Evolutionary conservation across 495 filamentous ascomycete genomes (phyloP).

Genomic region (Penicillium alfredii): DNA sequence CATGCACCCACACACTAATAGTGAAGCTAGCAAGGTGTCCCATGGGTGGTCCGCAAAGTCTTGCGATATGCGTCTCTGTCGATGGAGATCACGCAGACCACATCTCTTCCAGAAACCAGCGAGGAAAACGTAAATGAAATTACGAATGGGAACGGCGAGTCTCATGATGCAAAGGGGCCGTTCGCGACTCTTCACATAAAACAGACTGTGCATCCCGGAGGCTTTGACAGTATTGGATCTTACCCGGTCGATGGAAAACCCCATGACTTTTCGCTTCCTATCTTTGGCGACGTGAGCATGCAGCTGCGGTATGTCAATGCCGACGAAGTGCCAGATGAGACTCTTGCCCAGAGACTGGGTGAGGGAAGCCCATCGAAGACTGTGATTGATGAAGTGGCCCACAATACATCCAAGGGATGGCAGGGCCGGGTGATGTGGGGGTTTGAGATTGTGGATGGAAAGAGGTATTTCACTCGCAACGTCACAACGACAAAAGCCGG

Average conservation of each 20-base stretch:
- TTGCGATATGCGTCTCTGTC: slow-evolving; percentile 12
- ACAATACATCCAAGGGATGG: slow-evolving; percentile 13
- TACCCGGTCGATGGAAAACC: slow-evolving; percentile 10
- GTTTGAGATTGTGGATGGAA: slow-evolving; percentile 15
- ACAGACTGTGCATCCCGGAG: slow-evolving; percentile 14
- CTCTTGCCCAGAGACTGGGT: slow-evolving; percentile 2
- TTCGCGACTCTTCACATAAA: slow-evolving; percentile 12
- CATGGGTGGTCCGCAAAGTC: slow-evolving; percentile 13
- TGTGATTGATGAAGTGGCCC: slow-evolving; percentile 16
- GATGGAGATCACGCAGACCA: slow-evolving; percentile 11
- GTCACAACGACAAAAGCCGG: slow-evolving; percentile 9
- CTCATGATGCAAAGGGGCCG: neutral
- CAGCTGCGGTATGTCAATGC: slow-evolving; percentile 7
- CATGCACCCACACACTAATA: no score
- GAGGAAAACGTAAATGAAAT: neutral
- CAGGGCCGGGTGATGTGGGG: slow-evolving; percentile 15
- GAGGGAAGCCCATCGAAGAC: slow-evolving; percentile 2
- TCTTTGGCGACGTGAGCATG: slow-evolving; percentile 17
- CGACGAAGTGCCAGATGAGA: slow-evolving; percentile 5
- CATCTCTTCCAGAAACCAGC: neutral
- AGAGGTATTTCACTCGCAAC: slow-evolving; percentile 12
- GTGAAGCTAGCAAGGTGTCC: slow-evolving; percentile 25
- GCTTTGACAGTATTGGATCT: slow-evolving; percentile 11
- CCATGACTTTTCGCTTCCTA: slow-evolving; percentile 10
- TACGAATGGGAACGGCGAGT: neutral